These are phyloP conservation scores for Sporisorium graminicola DNA, from an alignment of 1,284 basidiomycete genomes.

Conservation along the genomic window DNA sequence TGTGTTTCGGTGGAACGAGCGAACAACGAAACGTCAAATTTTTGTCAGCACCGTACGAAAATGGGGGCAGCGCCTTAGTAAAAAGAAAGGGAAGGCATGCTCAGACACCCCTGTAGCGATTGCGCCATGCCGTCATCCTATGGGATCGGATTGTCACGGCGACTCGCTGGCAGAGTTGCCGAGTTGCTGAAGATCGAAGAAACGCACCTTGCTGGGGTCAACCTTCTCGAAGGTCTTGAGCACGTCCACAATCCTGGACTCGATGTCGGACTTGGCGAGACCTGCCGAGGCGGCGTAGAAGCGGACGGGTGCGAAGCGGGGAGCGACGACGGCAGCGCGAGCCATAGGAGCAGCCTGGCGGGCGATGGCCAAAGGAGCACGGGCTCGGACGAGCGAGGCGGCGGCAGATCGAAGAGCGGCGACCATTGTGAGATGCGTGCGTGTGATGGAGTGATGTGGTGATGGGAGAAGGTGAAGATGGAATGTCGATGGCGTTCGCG, in stretches of 20 bases:
- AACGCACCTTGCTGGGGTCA: conserved; percentile 77
- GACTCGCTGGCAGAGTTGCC: neutral
- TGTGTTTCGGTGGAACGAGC: conserved; percentile 68
- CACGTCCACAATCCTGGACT: conserved; percentile 85
- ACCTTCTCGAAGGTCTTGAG: conserved; percentile 97
- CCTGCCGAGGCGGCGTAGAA: conserved; percentile 82
- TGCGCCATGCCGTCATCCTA: neutral
- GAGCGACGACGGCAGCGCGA: conserved; percentile 52
- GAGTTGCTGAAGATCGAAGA: neutral
- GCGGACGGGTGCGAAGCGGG: conserved; percentile 60
- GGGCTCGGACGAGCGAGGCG: conserved; percentile 49
- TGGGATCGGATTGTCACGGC: neutral
- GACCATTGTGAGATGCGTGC: conserved; percentile 40
- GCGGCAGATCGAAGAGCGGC: conserved; percentile 52
- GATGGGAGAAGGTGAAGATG: conserved; percentile 5
- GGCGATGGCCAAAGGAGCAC: conserved; percentile 39
- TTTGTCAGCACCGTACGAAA: conserved; percentile 14
- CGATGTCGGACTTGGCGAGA: conserved; percentile 82
- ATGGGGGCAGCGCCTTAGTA: too few relatives aligned
- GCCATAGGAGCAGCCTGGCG: conserved; percentile 34
- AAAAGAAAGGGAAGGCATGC: neutral
- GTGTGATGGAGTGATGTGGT: conserved; percentile 11
- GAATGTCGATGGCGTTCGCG: neutral
- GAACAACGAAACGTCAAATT: neutral
- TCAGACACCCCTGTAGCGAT: neutral